Base-by-base conservation (phyloP, 2,329 filamentous ascomycete species). In the Paraphaeosphaeria sporulosa region DNA sequence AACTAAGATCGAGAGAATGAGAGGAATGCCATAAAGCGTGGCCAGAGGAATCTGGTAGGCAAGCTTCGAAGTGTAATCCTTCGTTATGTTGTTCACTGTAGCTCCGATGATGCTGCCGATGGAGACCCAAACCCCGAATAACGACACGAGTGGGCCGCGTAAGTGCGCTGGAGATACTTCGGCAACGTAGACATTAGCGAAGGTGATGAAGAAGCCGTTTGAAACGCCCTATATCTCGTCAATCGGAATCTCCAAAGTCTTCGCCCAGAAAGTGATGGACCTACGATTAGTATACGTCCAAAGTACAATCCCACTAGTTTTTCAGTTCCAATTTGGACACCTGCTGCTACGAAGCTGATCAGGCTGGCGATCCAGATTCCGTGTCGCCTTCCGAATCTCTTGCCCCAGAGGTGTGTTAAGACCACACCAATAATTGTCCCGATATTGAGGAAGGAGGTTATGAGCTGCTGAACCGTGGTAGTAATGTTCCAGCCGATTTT, bases 1-100 rank as follows among this genome's bases (percentile, higher is more conserved):
- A 1, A 67, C 40, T 0, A 59, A 80, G 0, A 79, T 64, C 2
- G 78, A 73, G 51, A 85, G 71, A 27, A 84, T 61, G 7, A 75
- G 71, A 0, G 83, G 83, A 8, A 85, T 79, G 47, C 84, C 67
- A 81, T 82, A 82, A 27, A 86, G 83, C 63, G 85, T 80, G 63
- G 82, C 71, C 4, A 85, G 70, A 0, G 83, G 82, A 32, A 85
- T 82, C 42, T 76, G 67, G 59, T 79, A 79, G n/a, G 13, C 66
- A 3, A 51, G 58, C 17, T 51, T 55, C 4, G 32, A 38, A 2
- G 36, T 10, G 17, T 65, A 64, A 59, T 75, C 70, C 49, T 73
- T 69, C 5, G 72, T 71, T 6, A 44, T 43, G 32, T 83, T 82
- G 17, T 80, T 79, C 10, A 80, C 77, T 0, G 80, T 75, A 0